Evolutionary conservation across 768 basidiomycete species (phyloP).

Genomic region (Crepidotus variabilis): DNA sequence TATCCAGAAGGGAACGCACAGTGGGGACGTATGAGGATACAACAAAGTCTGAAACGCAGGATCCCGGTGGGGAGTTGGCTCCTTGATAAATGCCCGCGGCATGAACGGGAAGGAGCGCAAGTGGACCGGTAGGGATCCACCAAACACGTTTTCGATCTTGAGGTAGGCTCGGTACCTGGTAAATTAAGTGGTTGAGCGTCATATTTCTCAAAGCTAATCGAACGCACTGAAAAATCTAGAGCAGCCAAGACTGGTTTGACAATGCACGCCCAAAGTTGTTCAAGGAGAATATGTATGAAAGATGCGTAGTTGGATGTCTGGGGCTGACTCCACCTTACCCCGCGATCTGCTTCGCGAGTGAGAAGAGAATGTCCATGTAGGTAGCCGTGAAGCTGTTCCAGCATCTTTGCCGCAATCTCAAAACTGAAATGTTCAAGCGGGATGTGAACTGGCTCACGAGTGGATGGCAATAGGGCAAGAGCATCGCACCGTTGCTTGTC

Average conservation of each 20-base stretch:
- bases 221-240: background rate
- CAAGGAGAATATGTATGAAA: background rate
- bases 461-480: constrained; percentile 8
- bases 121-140: constrained; percentile 26
- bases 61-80: background rate
- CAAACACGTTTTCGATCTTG: constrained; percentile 7
- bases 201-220: background rate
- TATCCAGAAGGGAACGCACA: constrained; percentile 8
- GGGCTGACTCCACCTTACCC: no score
- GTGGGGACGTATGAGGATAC: constrained; percentile 16
- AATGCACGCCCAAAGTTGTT: background rate
- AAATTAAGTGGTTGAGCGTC: background rate
- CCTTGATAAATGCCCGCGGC: constrained; percentile 23
- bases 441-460: constrained; percentile 7
- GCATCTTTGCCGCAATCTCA: constrained; percentile 2
- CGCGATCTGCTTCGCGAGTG: no score
- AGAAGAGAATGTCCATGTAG: background rate
- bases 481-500: constrained; percentile 16
- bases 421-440: constrained; percentile 4
- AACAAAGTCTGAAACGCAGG: constrained; percentile 9
- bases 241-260: constrained; percentile 1
- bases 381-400: background rate
- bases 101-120: constrained; percentile 26
- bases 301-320: background rate
- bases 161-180: background rate